phyloP scores from a whole-genome alignment of 805 yeast species.

The Pichia pseudocactophila region DNA sequence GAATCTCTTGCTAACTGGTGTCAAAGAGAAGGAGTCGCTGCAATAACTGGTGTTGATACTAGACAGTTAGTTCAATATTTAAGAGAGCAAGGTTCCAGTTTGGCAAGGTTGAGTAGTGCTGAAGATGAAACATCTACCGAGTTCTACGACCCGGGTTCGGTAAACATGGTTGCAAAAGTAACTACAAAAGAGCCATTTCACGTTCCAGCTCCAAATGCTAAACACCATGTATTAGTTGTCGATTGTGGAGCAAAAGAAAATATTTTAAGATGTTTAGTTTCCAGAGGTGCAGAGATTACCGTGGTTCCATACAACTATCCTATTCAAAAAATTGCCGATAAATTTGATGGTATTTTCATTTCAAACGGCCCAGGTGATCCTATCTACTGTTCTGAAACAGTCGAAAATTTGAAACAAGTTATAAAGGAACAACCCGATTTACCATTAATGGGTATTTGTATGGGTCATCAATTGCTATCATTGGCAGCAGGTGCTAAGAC shows the following conservation, averaged over 20 bases:
- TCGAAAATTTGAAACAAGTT: constrained; percentile 60
- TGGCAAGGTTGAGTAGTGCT: constrained; percentile 79
- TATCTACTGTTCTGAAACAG: constrained; percentile 76
- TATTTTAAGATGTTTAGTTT: constrained; percentile 84
- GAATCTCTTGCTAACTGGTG: constrained; percentile 95
- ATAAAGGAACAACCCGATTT: constrained; percentile 55
- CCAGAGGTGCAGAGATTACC: constrained; percentile 92
- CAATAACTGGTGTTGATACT: constrained; percentile 95
- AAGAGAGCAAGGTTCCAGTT: constrained; percentile 93
- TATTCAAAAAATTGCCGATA: constrained; percentile 79
- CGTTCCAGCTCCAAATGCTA: constrained; percentile 51
- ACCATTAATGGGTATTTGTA: constrained; percentile 95
- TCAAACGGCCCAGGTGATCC: constrained; percentile 99
- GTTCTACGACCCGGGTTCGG: constrained; percentile 81
- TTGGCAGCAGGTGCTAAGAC: constrained; percentile 93
- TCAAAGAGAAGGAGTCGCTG: constrained; percentile 90
- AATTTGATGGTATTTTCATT: constrained; percentile 90
- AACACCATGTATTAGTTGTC: constrained; percentile 79
- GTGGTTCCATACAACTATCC: constrained; percentile 96
- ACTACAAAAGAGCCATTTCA: constrained; percentile 95
- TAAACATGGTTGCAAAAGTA: constrained; percentile 86
- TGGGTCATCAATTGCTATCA: constrained; percentile 95
- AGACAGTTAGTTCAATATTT: constrained; percentile 86
- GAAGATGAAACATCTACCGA: constrained; percentile 89
- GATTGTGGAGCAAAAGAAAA: constrained; percentile 99